A percentile compares a stretch with the other conserved stretches of the same genome.
Evolutionary conservation across 2,329 filamentous ascomycete species (phyloP).

Genomic region (Fusarium sp.): DNA sequence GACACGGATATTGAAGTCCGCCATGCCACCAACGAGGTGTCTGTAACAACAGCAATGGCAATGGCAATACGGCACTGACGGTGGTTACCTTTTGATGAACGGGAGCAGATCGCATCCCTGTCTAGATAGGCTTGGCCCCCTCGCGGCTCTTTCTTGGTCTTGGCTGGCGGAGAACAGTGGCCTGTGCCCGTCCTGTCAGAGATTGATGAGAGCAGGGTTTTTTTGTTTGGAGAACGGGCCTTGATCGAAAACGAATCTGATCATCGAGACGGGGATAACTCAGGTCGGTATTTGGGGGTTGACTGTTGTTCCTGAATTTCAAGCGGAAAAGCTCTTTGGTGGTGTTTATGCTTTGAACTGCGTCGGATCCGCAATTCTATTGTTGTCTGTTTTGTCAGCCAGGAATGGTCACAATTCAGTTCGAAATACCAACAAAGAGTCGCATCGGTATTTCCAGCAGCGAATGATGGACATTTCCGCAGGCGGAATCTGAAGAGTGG

Average conservation of each 20-base stretch:
- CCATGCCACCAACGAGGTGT: constrained; percentile 22
- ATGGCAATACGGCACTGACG: constrained; percentile 7
- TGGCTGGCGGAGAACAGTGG: constrained; percentile 38
- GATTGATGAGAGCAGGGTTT: constrained; percentile 20
- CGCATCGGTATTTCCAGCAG: constrained; percentile 6
- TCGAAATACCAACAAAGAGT: neutral
- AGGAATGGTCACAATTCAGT: neutral
- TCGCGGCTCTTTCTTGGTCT: constrained; percentile 44
- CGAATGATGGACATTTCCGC: constrained; percentile 21
- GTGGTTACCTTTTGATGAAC: constrained; percentile 31
- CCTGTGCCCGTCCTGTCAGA: constrained; percentile 20
- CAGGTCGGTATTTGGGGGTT: neutral
- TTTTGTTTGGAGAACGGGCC: constrained; percentile 14
- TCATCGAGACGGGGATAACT: constrained; percentile 3
- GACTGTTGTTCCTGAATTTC: too few species aligned
- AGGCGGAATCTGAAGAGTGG: constrained; percentile 26
- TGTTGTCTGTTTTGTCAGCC: neutral
- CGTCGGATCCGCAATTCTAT: constrained; percentile 25
- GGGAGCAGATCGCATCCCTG: constrained; percentile 42
- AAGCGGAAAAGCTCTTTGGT: neutral
- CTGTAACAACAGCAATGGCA: constrained; percentile 1
- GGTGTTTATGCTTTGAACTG: neutral
- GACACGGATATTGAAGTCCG: constrained; percentile 42
- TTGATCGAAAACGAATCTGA: constrained; percentile 10
- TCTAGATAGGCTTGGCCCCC: constrained; percentile 23